Base-by-base conservation (phyloP, 2,329 filamentous ascomycete species). In the Calonectria pteridis region DNA sequence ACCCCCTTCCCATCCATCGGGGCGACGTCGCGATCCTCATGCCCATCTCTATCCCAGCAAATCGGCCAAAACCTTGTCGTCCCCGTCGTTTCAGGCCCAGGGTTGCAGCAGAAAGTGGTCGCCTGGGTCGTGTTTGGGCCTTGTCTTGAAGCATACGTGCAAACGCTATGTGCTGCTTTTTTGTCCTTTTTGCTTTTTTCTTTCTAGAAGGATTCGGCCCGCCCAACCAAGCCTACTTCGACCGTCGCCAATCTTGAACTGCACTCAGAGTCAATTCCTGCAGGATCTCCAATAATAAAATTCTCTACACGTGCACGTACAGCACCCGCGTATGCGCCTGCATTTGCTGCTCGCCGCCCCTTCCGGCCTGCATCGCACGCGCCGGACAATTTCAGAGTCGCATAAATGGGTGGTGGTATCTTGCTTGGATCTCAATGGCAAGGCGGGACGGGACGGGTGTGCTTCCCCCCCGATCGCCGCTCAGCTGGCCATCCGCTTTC, bases 21-120 rank as follows among this genome's bases (percentile, higher is more conserved):
- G n/a, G 31, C 33, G 43, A 46, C 55, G n/a, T 35, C 33, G 35
- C 33, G 55, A 59, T 62, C 33, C 55, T 37, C 55, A 37, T 26
- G 55, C 26, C 63, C 40, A 53, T 55, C 31, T 58, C 58, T 26
- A 43, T 73, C 67, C 67, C 59, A 68, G 59, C 67, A 73, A 67
- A 67, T 66, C 62, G 71, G 62, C 71, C 31, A 73, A 62, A 62
- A 29, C 67, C 71, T 63, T 73, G 71, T 67, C 62, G 51, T 67
- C 62, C 33, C 31, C 43, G 66, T 66, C 62, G 67, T 70, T 73
- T 73, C 67, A 70, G 62, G 58, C 50, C 49, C 58, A 49, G 62
- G 40, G 63, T 49, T 40, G 55, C 55, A 62, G 18, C 37, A n/a
- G 20, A 16, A 59, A 35, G 23, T 53, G 50, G 51, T 33, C 51